phyloP scores from a whole-genome alignment of 495 filamentous ascomycete genomes.

The Trichodelitschia bisporula region DNA sequence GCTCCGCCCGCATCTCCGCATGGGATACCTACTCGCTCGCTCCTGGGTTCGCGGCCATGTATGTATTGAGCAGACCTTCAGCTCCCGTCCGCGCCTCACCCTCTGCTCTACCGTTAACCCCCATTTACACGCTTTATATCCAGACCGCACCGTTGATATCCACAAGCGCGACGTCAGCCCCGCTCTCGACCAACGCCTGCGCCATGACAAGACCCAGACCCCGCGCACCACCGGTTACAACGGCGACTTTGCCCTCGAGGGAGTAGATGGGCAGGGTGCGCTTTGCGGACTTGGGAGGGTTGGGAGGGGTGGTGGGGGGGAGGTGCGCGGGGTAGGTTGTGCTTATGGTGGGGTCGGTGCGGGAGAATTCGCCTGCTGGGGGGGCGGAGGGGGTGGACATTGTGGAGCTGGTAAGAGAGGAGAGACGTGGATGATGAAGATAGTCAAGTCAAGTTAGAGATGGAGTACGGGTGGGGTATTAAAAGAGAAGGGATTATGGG shows the following conservation, averaged over 20 bases:
- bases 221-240: slow-evolving; percentile 71
- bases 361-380: too few relatives aligned
- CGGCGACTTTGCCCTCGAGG: slow-evolving; percentile 47
- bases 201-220: slow-evolving; percentile 80
- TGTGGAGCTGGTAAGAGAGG: too few relatives aligned
- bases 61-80: slow-evolving; percentile 40
- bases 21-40: slow-evolving; percentile 31
- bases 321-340: too few relatives aligned
- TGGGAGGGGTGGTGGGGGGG: too few relatives aligned
- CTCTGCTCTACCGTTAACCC: slow-evolving; percentile 22
- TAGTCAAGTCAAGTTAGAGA: too few relatives aligned
- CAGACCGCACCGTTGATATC: slow-evolving; percentile 60
- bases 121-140: slow-evolving; percentile 1
- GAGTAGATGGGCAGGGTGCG: slow-evolving; percentile 53
- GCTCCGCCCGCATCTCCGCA: neutral
- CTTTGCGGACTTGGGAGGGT: too few relatives aligned
- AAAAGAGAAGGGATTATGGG: too few relatives aligned
- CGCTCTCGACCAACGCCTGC: slow-evolving; percentile 64
- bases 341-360: too few relatives aligned
- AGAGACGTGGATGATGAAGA: too few relatives aligned
- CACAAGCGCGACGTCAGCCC: slow-evolving; percentile 75
- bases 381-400: too few relatives aligned
- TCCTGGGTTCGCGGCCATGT: slow-evolving; percentile 52
- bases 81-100: slow-evolving; percentile 66
- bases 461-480: too few relatives aligned